Base-by-base conservation (phyloP, 2,329 filamentous ascomycete genomes). In the Diaporthe citriasiana region DNA sequence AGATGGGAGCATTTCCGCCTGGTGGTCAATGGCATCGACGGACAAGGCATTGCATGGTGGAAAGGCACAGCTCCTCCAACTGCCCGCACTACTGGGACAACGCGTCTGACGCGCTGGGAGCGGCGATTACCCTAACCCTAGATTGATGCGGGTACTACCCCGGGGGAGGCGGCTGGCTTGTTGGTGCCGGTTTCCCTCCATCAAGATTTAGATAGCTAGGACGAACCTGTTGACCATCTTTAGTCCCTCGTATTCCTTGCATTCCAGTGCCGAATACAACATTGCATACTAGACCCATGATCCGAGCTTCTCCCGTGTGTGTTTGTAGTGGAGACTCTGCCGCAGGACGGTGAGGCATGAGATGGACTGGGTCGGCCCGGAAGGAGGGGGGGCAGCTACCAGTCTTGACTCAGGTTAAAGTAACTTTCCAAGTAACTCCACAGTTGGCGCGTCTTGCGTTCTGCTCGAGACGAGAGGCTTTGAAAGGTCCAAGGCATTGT, bases 51-150 rank as follows among this genome's bases (percentile, higher is more conserved):
- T 42, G 15, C 22, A n/a, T n/a, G 42, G 27, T 27, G 25, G 13
- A 42, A 25, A 27, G 25, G 3, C 40, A 13, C 8, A 7, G 12
- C 33, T 19, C n/a, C 8, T 19, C 4, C 33, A 25, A 25, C 30
- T 25, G 5, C 9, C 45, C 12, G 45, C n/a, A n/a, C n/a, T n/a
- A n/a, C 45, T 50, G 45, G 22, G 12, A 51, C n/a, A 25, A 71
- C 55, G 69, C 55, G 55, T 53, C 40, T 4, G 35, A 71, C 69
- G 69, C 56, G 69, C 63, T 59, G 13, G 33, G n/a, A 33, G n/a
- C 38, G 30, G 38, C 17, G 13, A 6, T 1, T 1, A n/a, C 45
- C 63, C 63, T 38, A 66, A 66, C 63, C 60, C 45, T 38, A 27
- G 30, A n/a, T 38, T 38, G 1, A 3, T 10, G 2, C 27, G 4